phyloP scores from a whole-genome alignment of 352 stramenopile genomes.

The Phytophthora sansomeana region DNA sequence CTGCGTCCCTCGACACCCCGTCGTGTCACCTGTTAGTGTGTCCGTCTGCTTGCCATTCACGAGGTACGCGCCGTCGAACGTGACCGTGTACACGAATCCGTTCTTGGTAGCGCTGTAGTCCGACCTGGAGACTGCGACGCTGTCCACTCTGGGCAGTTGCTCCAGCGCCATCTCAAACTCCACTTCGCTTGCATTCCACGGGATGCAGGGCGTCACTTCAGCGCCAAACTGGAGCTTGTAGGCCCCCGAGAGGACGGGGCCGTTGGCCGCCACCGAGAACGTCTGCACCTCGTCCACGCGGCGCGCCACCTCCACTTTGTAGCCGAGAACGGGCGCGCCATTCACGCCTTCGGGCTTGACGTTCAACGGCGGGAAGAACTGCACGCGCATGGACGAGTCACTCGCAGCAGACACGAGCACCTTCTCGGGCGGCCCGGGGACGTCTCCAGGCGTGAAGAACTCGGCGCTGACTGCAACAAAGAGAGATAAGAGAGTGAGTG shows the following conservation, averaged over 20 bases:
- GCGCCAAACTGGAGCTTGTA: slow-evolving; percentile 57
- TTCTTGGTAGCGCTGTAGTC: slow-evolving; percentile 52
- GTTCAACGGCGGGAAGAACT: slow-evolving; percentile 63
- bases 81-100: slow-evolving; percentile 75
- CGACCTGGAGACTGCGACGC: slow-evolving; percentile 65
- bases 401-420: slow-evolving; percentile 50
- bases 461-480: too few species aligned
- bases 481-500: too few species aligned
- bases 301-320: slow-evolving; percentile 80
- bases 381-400: slow-evolving; percentile 59
- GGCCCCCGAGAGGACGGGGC: slow-evolving; percentile 51
- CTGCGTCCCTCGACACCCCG: slow-evolving; percentile 43
- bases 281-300: slow-evolving; percentile 77
- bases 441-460: too few species aligned
- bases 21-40: slow-evolving; percentile 52
- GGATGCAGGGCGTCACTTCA: slow-evolving; percentile 58
- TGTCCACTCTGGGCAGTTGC: slow-evolving; percentile 71
- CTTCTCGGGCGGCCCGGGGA: slow-evolving; percentile 61
- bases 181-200: slow-evolving; percentile 75
- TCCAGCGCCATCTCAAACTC: slow-evolving; percentile 78
- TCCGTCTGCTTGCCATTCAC: slow-evolving; percentile 65
- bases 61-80: slow-evolving; percentile 72
- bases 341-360: slow-evolving; percentile 76
- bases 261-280: slow-evolving; percentile 67
- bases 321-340: slow-evolving; percentile 74